A percentile compares a stretch with the other conserved stretches of the same genome.
Conservation (phyloP, 1,284 basidiomycete species). For the Schizophyllum commune region DNA sequence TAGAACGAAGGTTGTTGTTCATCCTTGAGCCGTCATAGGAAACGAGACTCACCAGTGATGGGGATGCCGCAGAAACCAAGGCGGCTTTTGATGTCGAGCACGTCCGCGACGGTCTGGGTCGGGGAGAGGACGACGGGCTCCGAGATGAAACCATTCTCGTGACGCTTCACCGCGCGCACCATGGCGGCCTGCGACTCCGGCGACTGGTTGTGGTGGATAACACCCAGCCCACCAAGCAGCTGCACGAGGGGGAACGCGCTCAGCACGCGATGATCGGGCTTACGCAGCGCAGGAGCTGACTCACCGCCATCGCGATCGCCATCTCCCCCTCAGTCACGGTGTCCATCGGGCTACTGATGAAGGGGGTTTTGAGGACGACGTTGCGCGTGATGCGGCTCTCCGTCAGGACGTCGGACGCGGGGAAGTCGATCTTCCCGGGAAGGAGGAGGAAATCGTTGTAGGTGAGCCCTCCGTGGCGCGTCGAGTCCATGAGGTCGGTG, state of each 20-base stretch:
- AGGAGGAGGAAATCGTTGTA: constrained; percentile 94
- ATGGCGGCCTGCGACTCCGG: constrained; percentile 88
- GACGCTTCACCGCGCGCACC: constrained; percentile 96
- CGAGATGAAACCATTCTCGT: constrained; percentile 98
- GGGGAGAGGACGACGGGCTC: constrained; percentile 88
- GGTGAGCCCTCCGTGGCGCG: constrained; percentile 86
- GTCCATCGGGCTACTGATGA: constrained; percentile 99
- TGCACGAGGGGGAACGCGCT: constrained; percentile 21
- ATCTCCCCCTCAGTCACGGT: constrained; percentile 97
- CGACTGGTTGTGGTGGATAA: constrained; percentile 97
- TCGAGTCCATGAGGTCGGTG: constrained; percentile 86
- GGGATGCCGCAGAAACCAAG: constrained; percentile 97
- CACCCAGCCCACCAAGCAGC: constrained; percentile 95
- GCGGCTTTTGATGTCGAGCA: constrained; percentile 87
- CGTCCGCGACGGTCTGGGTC: constrained; percentile 77
- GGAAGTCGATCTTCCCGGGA: constrained; percentile 96
- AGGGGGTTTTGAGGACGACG: constrained; percentile 90
- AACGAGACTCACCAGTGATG: constrained; percentile 74
- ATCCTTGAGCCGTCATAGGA: constrained; percentile 29
- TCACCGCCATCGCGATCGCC: constrained; percentile 91
- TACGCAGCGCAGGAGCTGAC: constrained; percentile 19
- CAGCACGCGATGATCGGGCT: constrained; percentile 2
- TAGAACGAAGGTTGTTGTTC: constrained; percentile 82
- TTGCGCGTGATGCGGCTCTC: constrained; percentile 90
- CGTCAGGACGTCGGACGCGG: constrained; percentile 74